Conservation (phyloP, 192 early-diverging fungal species). For the Linnemannia elongata region DNA sequence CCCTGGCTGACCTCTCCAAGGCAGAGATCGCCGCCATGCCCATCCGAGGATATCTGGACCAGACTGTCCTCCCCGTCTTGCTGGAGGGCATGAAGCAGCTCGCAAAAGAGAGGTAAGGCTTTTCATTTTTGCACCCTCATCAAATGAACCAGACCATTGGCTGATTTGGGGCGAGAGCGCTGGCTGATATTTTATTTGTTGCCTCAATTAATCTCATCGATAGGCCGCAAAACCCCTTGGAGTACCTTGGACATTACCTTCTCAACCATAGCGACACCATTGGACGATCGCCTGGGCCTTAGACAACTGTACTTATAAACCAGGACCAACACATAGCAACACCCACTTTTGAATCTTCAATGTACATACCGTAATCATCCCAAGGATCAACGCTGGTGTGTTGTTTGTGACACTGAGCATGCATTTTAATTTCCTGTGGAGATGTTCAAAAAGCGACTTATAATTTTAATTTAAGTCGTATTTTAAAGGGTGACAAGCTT, state of each 20-base stretch:
- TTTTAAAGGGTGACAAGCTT: too few species aligned
- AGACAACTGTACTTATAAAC: neutral
- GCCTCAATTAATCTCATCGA: neutral
- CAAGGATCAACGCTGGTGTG: too few species aligned
- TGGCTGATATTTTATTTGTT: neutral
- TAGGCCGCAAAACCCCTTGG: conserved; percentile 63
- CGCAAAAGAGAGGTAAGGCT: conserved; percentile 61
- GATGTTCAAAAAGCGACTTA: too few species aligned
- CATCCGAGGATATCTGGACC: conserved; percentile 64
- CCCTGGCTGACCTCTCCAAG: conserved; percentile 39
- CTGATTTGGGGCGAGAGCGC: neutral
- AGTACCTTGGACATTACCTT: conserved; percentile 61
- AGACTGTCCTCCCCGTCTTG: conserved; percentile 64
- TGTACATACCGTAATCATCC: neutral
- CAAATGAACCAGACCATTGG: neutral
- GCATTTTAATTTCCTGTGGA: too few species aligned
- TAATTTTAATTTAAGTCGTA: too few species aligned
- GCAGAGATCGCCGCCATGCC: conserved; percentile 50
- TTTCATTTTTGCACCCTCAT: neutral
- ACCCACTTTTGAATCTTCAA: neutral
- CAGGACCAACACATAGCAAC: neutral
- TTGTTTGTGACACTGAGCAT: too few species aligned
- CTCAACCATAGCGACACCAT: conserved; percentile 50
- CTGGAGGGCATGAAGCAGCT: conserved; percentile 67
- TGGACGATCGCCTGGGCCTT: conserved; percentile 48